Evolutionary conservation across 176 grass and related monocot species (phyloP).

Genomic region (Miscanthus lutarioriparius): DNA sequence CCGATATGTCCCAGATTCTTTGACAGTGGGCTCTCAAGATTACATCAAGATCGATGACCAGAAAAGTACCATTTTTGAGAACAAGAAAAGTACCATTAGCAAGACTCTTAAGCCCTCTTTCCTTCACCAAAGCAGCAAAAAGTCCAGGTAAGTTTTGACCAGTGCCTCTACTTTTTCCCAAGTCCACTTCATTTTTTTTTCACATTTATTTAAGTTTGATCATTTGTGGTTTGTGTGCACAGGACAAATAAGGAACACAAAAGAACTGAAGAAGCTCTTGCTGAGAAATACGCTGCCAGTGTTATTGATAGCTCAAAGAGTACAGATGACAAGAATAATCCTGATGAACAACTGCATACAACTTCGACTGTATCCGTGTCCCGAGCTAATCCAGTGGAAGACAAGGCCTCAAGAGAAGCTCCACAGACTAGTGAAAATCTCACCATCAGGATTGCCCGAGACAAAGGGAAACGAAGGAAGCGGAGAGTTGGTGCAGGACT

Average conservation of each 20-base stretch:
- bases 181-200: conserved; percentile 21
- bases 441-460: conserved; percentile 67
- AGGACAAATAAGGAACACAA: conserved; percentile 63
- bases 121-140: conserved; percentile 54
- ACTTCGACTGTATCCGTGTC: conserved; percentile 24
- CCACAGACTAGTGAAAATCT: conserved; percentile 62
- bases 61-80: conserved; percentile 24
- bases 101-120: conserved; percentile 58
- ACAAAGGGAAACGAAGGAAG: conserved; percentile 68
- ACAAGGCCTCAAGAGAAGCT: conserved; percentile 37
- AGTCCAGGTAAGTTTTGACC: conserved; percentile 63
- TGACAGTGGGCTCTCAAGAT: conserved; percentile 43
- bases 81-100: conserved; percentile 30
- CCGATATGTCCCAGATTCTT: conserved; percentile 35
- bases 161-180: neutral
- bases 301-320: conserved; percentile 47
- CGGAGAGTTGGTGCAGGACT: conserved; percentile 48
- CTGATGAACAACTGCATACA: conserved; percentile 44
- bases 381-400: conserved; percentile 44
- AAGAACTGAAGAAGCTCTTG: conserved; percentile 43
- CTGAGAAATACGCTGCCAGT: conserved; percentile 42
- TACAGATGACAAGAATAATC: conserved; percentile 38
- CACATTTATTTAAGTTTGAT: conserved; percentile 20
- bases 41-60: conserved; percentile 52
- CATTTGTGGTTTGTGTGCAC: conserved; percentile 43